phyloP scores from a whole-genome alignment of 2,329 filamentous ascomycete species.

The Pseudocercospora crystallina region DNA sequence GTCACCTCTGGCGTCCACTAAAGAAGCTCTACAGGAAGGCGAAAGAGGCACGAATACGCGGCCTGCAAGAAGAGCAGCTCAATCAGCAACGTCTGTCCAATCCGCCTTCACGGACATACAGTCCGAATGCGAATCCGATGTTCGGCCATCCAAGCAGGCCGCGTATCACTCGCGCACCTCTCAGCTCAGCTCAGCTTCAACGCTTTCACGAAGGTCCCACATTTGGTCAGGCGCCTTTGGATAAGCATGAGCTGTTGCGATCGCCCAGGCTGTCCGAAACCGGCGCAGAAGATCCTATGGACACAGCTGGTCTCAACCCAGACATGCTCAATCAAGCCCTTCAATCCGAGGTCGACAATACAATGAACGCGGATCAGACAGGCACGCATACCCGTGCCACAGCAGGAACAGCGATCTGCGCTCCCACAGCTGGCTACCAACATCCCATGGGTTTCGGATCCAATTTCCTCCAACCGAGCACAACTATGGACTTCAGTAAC shows the following conservation, averaged over 20 bases:
- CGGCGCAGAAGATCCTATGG: slow-evolving; percentile 19
- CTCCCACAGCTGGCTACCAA: neutral
- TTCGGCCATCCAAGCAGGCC: slow-evolving; percentile 32
- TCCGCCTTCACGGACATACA: slow-evolving; percentile 30
- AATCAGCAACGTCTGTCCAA: slow-evolving; percentile 20
- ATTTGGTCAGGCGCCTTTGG: slow-evolving; percentile 34
- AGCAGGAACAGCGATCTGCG: neutral
- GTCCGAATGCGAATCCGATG: slow-evolving; percentile 36
- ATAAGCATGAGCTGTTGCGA: slow-evolving; percentile 35
- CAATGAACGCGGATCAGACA: slow-evolving; percentile 4
- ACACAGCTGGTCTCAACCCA: slow-evolving; percentile 6
- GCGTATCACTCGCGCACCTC: slow-evolving; percentile 31
- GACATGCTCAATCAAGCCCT: slow-evolving; percentile 13
- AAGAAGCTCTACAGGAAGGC: slow-evolving; percentile 62
- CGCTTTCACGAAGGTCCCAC: slow-evolving; percentile 34
- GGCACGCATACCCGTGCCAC: neutral
- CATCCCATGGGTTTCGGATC: slow-evolving; percentile 12
- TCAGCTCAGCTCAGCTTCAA: slow-evolving; percentile 35
- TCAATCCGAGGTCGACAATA: slow-evolving; percentile 2
- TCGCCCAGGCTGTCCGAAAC: slow-evolving; percentile 28
- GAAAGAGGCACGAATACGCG: slow-evolving; percentile 52
- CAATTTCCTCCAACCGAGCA: slow-evolving; percentile 12
- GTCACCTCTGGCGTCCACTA: slow-evolving; percentile 64
- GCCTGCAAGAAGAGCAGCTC: slow-evolving; percentile 42
- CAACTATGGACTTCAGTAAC: slow-evolving; percentile 19